phyloP scores from a whole-genome alignment of 345 rosid species.

The Populus nigra region DNA sequence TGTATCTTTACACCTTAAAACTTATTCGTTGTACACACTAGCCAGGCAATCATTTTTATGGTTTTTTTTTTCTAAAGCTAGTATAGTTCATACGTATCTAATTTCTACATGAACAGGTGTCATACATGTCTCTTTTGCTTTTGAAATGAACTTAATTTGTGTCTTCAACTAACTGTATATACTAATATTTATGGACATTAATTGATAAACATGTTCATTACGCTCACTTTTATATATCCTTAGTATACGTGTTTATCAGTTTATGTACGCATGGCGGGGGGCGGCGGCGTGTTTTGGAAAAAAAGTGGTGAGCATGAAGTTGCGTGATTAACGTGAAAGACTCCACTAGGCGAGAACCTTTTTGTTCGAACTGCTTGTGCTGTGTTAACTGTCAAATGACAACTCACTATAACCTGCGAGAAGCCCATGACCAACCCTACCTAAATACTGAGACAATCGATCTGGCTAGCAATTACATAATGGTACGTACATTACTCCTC shows the following conservation, averaged over 20 bases:
- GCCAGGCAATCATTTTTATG: neutral
- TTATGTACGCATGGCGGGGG: neutral
- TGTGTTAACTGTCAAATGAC: constrained; percentile 33
- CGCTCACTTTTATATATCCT: neutral
- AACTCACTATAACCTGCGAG: constrained; percentile 31
- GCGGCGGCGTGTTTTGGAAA: neutral
- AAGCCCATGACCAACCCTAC: constrained; percentile 41
- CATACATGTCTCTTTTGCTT: neutral
- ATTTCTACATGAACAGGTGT: neutral
- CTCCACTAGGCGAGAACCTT: constrained; percentile 15
- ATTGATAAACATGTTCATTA: neutral
- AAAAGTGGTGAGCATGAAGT: constrained; percentile 21
- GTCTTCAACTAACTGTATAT: neutral
- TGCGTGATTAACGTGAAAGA: constrained; percentile 53
- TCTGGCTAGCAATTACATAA: neutral
- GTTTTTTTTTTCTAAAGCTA: neutral
- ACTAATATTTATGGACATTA: neutral
- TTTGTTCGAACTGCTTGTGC: constrained; percentile 18
- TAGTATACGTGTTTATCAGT: neutral
- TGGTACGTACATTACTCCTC: neutral
- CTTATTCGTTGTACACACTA: too few relatives aligned
- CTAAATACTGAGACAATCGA: neutral
- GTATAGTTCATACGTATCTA: neutral
- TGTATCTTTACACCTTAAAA: too few relatives aligned
- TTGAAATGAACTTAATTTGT: neutral